Evolutionary conservation across 208 protist species (phyloP).

Genomic region (Wallacemonas sp.): DNA sequence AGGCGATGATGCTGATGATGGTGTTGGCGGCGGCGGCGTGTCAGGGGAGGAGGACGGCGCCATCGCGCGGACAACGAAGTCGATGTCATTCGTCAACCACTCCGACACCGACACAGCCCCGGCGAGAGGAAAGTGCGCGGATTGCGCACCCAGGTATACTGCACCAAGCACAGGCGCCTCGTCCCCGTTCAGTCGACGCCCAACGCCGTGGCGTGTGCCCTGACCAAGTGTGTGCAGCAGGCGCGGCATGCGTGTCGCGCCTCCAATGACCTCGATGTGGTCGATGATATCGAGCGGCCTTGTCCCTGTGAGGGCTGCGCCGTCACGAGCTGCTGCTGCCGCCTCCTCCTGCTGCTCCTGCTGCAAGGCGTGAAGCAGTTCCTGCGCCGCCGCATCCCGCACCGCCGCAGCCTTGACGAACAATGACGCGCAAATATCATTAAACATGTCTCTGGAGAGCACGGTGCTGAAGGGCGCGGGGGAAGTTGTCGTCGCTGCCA

Average conservation of each 20-base stretch:
- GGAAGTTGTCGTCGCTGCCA: constrained; percentile 11
- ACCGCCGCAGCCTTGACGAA: constrained; percentile 48
- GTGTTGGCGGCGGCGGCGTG: too few relatives aligned
- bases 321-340: constrained; percentile 18
- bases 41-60: too few relatives aligned
- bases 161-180: constrained; percentile 79
- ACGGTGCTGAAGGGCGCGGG: constrained; percentile 39
- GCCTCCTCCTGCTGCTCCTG: too few relatives aligned
- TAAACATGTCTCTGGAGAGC: constrained; percentile 60
- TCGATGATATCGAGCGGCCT: constrained; percentile 17
- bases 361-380: constrained; percentile 22
- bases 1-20: too few relatives aligned
- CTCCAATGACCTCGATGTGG: constrained; percentile 84
- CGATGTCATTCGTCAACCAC: constrained; percentile 51
- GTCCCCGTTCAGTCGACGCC: constrained; percentile 85
- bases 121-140: constrained; percentile 13
- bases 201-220: constrained; percentile 35
- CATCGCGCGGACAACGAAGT: constrained; percentile 26
- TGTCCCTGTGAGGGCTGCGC: neutral
- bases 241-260: constrained; percentile 74
- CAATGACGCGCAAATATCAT: constrained; percentile 57
- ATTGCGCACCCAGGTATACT: constrained; percentile 43
- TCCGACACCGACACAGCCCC: constrained; percentile 32
- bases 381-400: constrained; percentile 6
- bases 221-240: constrained; percentile 56